Percentiles rank a stretch among this genome's conserved stretches.
These are phyloP conservation scores for Urochloa ruziziensis DNA, from an alignment of 176 grass and related monocot species.

Conservation along the genomic window DNA sequence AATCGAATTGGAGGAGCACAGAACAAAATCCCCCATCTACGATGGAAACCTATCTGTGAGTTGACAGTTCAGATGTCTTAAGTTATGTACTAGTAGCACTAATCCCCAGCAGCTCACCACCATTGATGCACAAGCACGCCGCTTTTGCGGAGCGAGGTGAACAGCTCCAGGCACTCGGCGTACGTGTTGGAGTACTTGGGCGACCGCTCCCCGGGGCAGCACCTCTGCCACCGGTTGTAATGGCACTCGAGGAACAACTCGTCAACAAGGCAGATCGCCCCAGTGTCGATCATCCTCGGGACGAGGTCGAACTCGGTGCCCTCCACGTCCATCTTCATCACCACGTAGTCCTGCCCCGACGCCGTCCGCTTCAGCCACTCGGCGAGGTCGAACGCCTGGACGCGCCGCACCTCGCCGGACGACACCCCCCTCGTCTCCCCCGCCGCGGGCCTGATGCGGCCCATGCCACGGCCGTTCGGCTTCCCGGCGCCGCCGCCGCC, in stretches of 20 bases:
- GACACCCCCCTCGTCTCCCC: background rate
- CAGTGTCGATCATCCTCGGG: slow-evolving; percentile 49
- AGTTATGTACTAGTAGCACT: background rate
- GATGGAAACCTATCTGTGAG: background rate
- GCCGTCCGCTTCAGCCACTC: slow-evolving; percentile 53
- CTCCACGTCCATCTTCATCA: slow-evolving; percentile 92
- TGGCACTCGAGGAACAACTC: slow-evolving; percentile 89
- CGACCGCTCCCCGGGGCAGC: slow-evolving; percentile 64
- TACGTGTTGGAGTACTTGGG: slow-evolving; percentile 74
- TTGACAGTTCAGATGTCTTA: background rate
- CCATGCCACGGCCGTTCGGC: slow-evolving; percentile 53
- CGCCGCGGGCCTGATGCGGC: slow-evolving; percentile 45
- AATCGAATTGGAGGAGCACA: background rate
- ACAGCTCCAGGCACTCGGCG: slow-evolving; percentile 56
- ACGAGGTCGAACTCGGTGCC: slow-evolving; percentile 76
- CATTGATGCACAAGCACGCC: slow-evolving; percentile 89
- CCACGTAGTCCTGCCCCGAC: slow-evolving; percentile 65
- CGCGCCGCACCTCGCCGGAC: slow-evolving; percentile 31
- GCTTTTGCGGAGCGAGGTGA: slow-evolving; percentile 48
- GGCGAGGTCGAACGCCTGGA: slow-evolving; percentile 72
- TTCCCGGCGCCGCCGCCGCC: background rate
- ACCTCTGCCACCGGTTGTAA: slow-evolving; percentile 84
- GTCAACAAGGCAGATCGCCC: slow-evolving; percentile 62
- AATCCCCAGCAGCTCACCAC: slow-evolving; percentile 55
- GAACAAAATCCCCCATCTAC: background rate